phyloP scores from a whole-genome alignment of 1,284 basidiomycete species.

The Ganoderma sinense region DNA sequence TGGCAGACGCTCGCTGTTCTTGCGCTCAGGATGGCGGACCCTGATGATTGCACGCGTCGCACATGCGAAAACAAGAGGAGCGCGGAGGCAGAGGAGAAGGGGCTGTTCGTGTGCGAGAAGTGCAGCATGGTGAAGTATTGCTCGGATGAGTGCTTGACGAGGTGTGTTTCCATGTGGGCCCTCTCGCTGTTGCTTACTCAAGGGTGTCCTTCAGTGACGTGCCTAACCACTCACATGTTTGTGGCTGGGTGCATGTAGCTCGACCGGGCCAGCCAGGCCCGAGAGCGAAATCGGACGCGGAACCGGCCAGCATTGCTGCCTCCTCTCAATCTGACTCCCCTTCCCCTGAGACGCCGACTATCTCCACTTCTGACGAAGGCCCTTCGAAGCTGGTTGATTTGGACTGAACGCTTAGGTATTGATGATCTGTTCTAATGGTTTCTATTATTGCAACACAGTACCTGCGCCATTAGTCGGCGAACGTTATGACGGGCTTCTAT shows the following conservation, averaged over 20 bases:
- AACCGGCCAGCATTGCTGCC: neutral
- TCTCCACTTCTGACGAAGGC: neutral
- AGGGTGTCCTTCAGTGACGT: neutral
- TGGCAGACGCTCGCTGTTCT: slow-evolving; percentile 13
- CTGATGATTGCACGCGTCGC: slow-evolving; percentile 7
- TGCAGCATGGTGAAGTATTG: slow-evolving; percentile 12
- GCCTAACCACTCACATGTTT: slow-evolving; percentile 5
- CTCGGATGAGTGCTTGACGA: slow-evolving; percentile 2
- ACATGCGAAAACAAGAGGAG: slow-evolving; percentile 9
- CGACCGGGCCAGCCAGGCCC: neutral
- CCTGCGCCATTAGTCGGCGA: neutral
- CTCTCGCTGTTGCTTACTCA: neutral
- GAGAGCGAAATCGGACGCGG: neutral
- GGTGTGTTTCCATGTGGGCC: neutral
- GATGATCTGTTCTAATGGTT: neutral
- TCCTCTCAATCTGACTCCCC: neutral
- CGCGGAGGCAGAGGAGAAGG: neutral
- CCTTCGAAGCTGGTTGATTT: neutral
- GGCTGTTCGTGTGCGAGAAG: slow-evolving; percentile 5
- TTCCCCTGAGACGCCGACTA: neutral
- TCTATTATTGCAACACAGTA: neutral
- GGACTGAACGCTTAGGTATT: neutral
- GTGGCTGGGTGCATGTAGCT: slow-evolving; percentile 8
- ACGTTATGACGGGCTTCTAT: neutral
- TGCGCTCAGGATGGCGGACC: neutral